Conservation (phyloP, 2,329 filamentous ascomycete species). For the Fusarium torreyae region DNA sequence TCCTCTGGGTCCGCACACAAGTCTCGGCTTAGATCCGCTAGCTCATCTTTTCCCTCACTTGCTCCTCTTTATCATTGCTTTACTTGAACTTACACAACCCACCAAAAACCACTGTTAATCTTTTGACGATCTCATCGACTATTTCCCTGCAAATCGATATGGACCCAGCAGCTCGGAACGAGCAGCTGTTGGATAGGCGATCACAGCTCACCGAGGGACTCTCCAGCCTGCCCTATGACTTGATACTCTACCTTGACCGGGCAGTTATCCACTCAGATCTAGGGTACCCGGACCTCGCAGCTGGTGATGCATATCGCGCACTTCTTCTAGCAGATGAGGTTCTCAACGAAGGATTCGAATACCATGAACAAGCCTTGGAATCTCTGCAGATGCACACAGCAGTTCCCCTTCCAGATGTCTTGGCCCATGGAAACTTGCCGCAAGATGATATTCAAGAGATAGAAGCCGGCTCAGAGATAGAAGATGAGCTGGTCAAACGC, state of each 20-base stretch:
- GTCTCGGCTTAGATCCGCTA: slow-evolving; percentile 26
- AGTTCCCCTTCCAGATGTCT: slow-evolving; percentile 60
- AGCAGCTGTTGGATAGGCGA: slow-evolving; percentile 68
- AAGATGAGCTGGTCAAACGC: slow-evolving; percentile 54
- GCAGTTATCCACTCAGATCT: slow-evolving; percentile 80
- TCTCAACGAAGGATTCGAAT: slow-evolving; percentile 84
- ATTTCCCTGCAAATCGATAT: slow-evolving; percentile 31
- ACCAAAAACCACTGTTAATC: background rate
- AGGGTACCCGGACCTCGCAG: slow-evolving; percentile 90
- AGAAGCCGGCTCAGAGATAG: slow-evolving; percentile 54
- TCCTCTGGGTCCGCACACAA: slow-evolving; percentile 23
- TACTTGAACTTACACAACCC: slow-evolving; percentile 22
- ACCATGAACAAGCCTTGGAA: slow-evolving; percentile 77
- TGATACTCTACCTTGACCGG: slow-evolving; percentile 77
- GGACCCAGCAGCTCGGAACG: slow-evolving; percentile 57
- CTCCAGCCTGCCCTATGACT: slow-evolving; percentile 69
- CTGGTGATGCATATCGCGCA: slow-evolving; percentile 90
- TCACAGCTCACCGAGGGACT: slow-evolving; percentile 71
- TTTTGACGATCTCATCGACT: background rate
- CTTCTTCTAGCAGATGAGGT: slow-evolving; percentile 89
- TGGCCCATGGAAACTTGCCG: slow-evolving; percentile 62
- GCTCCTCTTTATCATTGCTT: slow-evolving; percentile 5
- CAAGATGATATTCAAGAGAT: slow-evolving; percentile 54
- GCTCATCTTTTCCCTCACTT: slow-evolving; percentile 22
- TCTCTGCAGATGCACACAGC: slow-evolving; percentile 59